Conservation (phyloP, 164 flowering plant genomes). For the Vitis labrusca region DNA sequence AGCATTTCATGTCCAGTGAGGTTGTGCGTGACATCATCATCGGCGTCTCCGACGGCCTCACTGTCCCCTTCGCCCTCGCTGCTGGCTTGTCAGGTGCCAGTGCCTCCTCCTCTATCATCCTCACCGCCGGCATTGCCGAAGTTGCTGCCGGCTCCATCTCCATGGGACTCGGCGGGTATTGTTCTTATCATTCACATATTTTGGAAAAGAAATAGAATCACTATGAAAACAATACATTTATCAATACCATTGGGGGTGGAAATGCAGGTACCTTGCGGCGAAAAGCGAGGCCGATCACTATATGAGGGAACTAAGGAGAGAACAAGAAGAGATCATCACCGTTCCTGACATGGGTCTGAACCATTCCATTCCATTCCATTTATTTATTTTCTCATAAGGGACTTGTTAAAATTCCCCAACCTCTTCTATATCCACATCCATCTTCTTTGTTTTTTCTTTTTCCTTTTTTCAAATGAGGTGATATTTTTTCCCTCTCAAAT, state of each 20-base stretch:
- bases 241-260: too few species aligned
- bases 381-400: too few species aligned
- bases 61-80: conserved; percentile 95
- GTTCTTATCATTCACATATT: too few species aligned
- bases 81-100: conserved; percentile 91
- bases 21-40: conserved; percentile 88
- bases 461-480: too few species aligned
- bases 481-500: too few species aligned
- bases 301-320: conserved; percentile 71
- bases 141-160: conserved; percentile 97
- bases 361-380: background rate
- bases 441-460: too few species aligned
- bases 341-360: conserved; percentile 83
- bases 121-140: conserved; percentile 96
- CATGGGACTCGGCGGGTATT: conserved; percentile 95
- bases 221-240: too few species aligned
- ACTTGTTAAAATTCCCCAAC: too few species aligned
- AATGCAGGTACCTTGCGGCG: conserved; percentile 78
- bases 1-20: conserved; percentile 87
- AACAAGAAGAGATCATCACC: conserved; percentile 73
- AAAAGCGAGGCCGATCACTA: conserved; percentile 96
- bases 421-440: too few species aligned
- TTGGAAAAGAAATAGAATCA: too few species aligned
- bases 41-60: conserved; percentile 94
- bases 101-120: conserved; percentile 72